Conservation (phyloP, 179 eudicot species). For the Silene coronaria region DNA sequence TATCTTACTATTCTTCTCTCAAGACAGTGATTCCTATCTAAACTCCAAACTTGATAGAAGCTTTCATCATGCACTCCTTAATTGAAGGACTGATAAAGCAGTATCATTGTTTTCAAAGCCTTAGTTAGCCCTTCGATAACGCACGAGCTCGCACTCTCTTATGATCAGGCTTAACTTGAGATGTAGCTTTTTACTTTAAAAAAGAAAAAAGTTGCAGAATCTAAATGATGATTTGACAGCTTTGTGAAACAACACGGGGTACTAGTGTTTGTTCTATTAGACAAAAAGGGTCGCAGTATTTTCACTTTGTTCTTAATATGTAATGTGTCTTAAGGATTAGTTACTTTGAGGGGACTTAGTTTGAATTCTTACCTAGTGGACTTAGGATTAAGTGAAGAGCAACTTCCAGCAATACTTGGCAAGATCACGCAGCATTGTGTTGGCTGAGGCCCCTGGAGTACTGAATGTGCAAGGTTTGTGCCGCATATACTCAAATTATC, state of each 20-base stretch:
- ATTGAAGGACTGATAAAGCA: neutral
- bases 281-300: no score
- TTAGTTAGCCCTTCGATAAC: neutral
- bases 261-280: no score
- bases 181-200: neutral
- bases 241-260: neutral
- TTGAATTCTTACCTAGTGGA: conserved; percentile 17
- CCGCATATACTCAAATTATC: conserved; percentile 9
- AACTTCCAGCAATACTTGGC: conserved; percentile 24
- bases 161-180: neutral
- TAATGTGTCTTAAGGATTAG: conserved; percentile 8
- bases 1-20: neutral
- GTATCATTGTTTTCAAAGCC: neutral
- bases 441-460: conserved; percentile 16
- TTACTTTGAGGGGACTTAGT: conserved; percentile 13
- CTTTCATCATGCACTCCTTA: neutral
- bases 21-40: no score
- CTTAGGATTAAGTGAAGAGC: conserved; percentile 22
- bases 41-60: neutral
- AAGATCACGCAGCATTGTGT: conserved; percentile 19
- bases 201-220: neutral
- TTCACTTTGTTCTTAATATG: neutral
- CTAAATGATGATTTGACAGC: neutral
- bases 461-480: conserved; percentile 27
- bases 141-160: neutral